Base-by-base conservation (phyloP, 495 filamentous ascomycete species). In the Ramalina peruviana region DNA sequence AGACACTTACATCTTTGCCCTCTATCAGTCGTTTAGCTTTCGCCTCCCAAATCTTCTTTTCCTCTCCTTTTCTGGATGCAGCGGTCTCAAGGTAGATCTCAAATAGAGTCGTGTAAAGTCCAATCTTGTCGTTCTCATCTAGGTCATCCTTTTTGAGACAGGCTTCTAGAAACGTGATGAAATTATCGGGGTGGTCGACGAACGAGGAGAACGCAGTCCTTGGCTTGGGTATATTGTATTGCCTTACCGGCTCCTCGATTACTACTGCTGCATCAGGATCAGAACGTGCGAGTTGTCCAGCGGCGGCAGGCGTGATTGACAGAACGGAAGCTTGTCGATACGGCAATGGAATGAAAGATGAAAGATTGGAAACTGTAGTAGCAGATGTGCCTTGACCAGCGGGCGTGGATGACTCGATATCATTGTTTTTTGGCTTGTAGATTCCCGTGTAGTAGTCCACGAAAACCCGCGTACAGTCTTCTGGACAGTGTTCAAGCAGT, bases 21-120 rank as follows among this genome's bases (percentile, higher is more conserved):
- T 80, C 88, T 60, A 82, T 88, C 50, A 89, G 66, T 38, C 71
- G 74, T 65, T 90, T 94, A 1, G 92, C 92, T 60, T 94, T 96
- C 15, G 66, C 71, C 58, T 96, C 87, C 92, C 92, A 98, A 51
- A 82, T 73, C 51, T 82, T 74, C 55, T 78, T 81, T 52, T 89
- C 81, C 27, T 60, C 52, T 4, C 69, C 66, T 54, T 78, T 83
- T 57, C 80, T 81, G n/a, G 78, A 72, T 55, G 77, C 83, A 38
- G 88, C 84, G 49, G 85, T 86, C 57, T 95, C 85, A 19, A 98
- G 72, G 62, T 96, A 98, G 80, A 97, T 95, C 61, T 98, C 92
- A 61, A 98, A 97, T 26, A 98, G 65, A 0, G 92, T 95, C 1
- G 92, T 97, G 64, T 90, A 90, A 38, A 98, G 78, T 63, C 97